A percentile compares a stretch with the other conserved stretches of the same genome.
phyloP scores from a whole-genome alignment of 768 basidiomycete species.

The Amanita rubescens region DNA sequence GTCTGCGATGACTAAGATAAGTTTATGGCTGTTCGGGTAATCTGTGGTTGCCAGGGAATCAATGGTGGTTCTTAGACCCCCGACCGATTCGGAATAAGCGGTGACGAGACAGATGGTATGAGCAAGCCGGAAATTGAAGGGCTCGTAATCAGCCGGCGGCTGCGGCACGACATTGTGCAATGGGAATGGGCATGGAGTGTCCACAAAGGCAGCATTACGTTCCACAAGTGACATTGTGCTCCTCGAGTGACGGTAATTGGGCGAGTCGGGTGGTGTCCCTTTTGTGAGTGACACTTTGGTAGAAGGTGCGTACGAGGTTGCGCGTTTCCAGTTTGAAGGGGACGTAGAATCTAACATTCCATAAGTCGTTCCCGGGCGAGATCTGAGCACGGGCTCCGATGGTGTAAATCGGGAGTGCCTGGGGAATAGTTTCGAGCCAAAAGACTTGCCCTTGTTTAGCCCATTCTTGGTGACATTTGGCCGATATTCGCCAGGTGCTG shows the following conservation, averaged over 20 bases:
- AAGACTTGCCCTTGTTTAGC: slow-evolving; percentile 43
- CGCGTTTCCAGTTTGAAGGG: slow-evolving; percentile 47
- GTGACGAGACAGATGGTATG: slow-evolving; percentile 96
- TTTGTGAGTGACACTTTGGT: slow-evolving; percentile 33
- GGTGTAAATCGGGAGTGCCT: slow-evolving; percentile 71
- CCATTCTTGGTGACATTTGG: slow-evolving; percentile 81
- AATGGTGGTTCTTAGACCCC: slow-evolving; percentile 94
- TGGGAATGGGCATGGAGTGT: slow-evolving; percentile 89
- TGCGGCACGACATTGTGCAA: slow-evolving; percentile 86
- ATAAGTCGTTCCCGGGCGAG: slow-evolving; percentile 56
- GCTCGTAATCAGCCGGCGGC: slow-evolving; percentile 85
- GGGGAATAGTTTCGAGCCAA: slow-evolving; percentile 57
- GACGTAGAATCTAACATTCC: slow-evolving; percentile 56
- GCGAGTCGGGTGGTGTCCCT: slow-evolving; percentile 67
- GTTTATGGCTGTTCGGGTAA: slow-evolving; percentile 96
- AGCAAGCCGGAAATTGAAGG: slow-evolving; percentile 91
- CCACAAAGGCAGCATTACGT: slow-evolving; percentile 41
- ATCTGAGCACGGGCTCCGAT: slow-evolving; percentile 51
- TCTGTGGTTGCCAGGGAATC: slow-evolving; percentile 98
- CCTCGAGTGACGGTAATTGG: slow-evolving; percentile 64
- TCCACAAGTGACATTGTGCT: slow-evolving; percentile 74
- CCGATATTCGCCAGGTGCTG: slow-evolving; percentile 85
- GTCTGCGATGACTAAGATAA: slow-evolving; percentile 93
- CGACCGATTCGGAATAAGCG: slow-evolving; percentile 95
- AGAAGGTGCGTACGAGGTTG: slow-evolving; percentile 42